phyloP scores from a whole-genome alignment of 1,284 basidiomycete genomes.

The Cutaneotrichosporon spelunceum region DNA sequence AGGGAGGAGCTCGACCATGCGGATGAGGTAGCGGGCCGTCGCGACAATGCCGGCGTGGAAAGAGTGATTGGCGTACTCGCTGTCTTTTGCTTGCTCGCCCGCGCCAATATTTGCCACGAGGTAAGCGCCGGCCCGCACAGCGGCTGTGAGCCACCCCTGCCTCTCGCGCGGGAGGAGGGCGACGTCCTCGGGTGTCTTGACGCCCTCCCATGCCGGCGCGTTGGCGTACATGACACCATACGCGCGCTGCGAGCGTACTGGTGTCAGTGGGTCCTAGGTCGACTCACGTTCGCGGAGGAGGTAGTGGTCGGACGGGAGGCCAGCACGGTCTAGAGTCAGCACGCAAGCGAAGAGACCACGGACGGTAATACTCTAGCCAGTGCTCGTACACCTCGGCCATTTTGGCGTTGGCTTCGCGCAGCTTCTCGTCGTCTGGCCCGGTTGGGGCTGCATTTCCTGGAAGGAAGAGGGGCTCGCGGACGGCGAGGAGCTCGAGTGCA shows the following conservation, averaged over 20 bases:
- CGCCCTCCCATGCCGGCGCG: conserved; percentile 10
- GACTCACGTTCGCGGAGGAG: conserved; percentile 19
- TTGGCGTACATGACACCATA: conserved; percentile 16
- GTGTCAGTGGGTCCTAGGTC: not conserved
- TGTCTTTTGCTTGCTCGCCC: conserved; percentile 9
- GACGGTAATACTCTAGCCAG: conserved; percentile 19
- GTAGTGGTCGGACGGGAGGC: conserved; percentile 17
- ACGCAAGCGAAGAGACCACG: not conserved
- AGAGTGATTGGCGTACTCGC: conserved; percentile 17
- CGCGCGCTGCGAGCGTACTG: conserved; percentile 9
- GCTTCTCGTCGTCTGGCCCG: conserved; percentile 3
- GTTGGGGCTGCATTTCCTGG: not conserved
- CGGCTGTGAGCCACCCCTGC: conserved; percentile 14
- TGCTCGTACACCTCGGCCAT: conserved; percentile 11
- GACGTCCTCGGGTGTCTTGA: conserved; percentile 7
- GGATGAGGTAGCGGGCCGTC: conserved; percentile 23
- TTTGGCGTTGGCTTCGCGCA: conserved; percentile 9
- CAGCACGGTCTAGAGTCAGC: conserved; percentile 5
- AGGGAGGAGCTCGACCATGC: conserved; percentile 21
- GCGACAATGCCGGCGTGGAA: conserved; percentile 23
- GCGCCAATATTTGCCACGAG: conserved; percentile 12
- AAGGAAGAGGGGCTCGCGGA: conserved; percentile 3
- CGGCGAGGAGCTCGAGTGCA: conserved; percentile 25
- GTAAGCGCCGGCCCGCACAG: conserved; percentile 14
- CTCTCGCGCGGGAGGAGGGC: conserved; percentile 11